Evolutionary conservation across 495 filamentous ascomycete genomes (phyloP).

Genomic region (Haplographium delicatum): DNA sequence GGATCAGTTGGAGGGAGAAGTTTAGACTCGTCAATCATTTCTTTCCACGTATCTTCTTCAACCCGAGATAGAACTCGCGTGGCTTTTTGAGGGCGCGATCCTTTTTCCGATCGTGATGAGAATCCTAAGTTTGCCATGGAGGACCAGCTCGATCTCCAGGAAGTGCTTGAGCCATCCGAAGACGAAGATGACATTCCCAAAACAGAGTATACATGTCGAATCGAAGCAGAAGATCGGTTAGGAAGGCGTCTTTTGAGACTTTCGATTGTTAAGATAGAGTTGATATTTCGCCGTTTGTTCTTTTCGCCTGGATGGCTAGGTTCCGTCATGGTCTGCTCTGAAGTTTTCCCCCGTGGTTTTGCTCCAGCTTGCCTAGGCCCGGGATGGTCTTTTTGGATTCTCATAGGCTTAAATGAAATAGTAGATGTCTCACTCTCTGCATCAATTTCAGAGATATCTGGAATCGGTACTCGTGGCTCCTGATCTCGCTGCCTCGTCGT

Average conservation of each 20-base stretch:
- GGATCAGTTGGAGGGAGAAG: constrained; percentile 2
- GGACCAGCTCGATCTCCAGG: constrained; percentile 8
- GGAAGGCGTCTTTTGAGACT: not conserved
- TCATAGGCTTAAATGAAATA: no score
- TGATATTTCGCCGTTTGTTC: not conserved
- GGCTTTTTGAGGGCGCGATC: not conserved
- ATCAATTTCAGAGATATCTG: no score
- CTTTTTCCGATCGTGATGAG: not conserved
- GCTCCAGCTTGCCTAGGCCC: no score
- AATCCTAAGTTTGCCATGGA: constrained; percentile 1
- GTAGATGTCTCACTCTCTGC: no score
- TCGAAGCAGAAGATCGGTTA: not conserved
- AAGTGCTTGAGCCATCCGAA: not conserved
- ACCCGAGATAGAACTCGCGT: not conserved
- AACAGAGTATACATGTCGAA: constrained; percentile 3
- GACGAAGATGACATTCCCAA: not conserved
- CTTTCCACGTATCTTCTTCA: constrained; percentile 5
- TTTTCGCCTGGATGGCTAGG: not conserved
- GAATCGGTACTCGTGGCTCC: no score
- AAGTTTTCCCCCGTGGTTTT: no score
- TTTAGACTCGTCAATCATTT: constrained; percentile 9
- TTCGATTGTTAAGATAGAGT: no score
- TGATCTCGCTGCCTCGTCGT: no score
- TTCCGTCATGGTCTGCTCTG: not conserved
- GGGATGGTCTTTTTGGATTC: no score